Percentiles rank a stretch among this genome's conserved stretches.
Conservation (phyloP, 129 eudicot genomes). For the Pseudognaphalium luteoalbum region DNA sequence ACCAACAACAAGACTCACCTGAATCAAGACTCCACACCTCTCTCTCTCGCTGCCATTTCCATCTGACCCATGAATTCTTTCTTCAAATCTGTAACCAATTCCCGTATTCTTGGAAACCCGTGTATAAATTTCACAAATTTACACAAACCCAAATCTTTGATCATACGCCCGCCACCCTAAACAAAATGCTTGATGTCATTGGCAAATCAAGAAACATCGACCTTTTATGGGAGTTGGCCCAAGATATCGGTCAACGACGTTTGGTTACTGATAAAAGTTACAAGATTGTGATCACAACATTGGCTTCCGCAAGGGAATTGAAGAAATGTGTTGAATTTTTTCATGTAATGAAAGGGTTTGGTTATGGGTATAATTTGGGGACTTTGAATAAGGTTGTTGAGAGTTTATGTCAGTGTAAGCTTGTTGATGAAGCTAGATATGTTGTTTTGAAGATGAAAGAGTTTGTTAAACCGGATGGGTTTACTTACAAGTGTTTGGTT, state of each 20-base stretch:
- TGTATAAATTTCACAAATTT: slow-evolving; percentile 62
- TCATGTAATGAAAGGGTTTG: slow-evolving; percentile 67
- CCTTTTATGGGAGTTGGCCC: slow-evolving; percentile 58
- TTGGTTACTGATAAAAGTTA: slow-evolving; percentile 54
- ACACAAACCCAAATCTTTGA: slow-evolving; percentile 51
- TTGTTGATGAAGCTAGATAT: slow-evolving; percentile 68
- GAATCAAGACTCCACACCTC: slow-evolving; percentile 51
- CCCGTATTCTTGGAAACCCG: slow-evolving; percentile 78
- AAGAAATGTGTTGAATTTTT: slow-evolving; percentile 79
- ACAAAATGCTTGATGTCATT: slow-evolving; percentile 70
- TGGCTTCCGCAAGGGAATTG: slow-evolving; percentile 77
- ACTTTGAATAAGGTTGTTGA: slow-evolving; percentile 61
- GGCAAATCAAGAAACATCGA: slow-evolving; percentile 80
- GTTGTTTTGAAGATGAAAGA: slow-evolving; percentile 67
- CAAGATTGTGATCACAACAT: slow-evolving; percentile 48
- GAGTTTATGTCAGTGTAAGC: slow-evolving; percentile 52
- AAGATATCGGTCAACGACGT: slow-evolving; percentile 39
- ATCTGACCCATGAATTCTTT: slow-evolving; percentile 84
- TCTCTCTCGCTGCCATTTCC: slow-evolving; percentile 43
- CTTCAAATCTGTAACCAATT: slow-evolving; percentile 85
- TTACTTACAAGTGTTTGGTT: slow-evolving; percentile 72
- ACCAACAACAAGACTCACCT: slow-evolving; percentile 71
- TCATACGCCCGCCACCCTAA: slow-evolving; percentile 66
- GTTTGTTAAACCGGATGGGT: slow-evolving; percentile 50
- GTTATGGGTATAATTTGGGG: slow-evolving; percentile 55